Percentiles rank a stretch among this genome's conserved stretches.
These are phyloP conservation scores for Hirschfeldia incana DNA, from an alignment of 345 rosid species.

Conservation along the genomic window DNA sequence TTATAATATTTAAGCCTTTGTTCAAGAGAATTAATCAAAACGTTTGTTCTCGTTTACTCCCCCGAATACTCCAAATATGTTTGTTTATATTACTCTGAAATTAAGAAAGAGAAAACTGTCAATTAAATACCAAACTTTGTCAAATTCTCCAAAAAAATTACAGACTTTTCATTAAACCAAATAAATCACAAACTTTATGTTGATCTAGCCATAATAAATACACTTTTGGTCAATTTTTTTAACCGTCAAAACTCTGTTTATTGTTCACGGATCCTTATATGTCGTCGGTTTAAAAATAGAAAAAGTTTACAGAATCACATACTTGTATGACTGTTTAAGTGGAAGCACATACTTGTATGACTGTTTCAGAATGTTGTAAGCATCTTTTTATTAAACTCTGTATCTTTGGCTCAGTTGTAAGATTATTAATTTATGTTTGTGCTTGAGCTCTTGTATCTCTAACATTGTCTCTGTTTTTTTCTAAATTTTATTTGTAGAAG, in stretches of 20 bases:
- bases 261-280: too few relatives aligned
- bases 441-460: too few relatives aligned
- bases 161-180: too few relatives aligned
- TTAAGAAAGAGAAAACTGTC: neutral
- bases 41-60: neutral
- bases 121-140: too few relatives aligned
- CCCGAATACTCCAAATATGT: conserved; percentile 10
- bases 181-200: too few relatives aligned
- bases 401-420: neutral
- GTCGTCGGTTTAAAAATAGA: too few relatives aligned
- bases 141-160: too few relatives aligned
- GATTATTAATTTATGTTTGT: too few relatives aligned
- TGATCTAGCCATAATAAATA: too few relatives aligned
- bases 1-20: neutral
- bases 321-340: neutral
- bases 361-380: neutral
- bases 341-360: neutral
- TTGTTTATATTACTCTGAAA: conserved; percentile 3
- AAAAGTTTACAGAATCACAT: too few relatives aligned
- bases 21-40: neutral
- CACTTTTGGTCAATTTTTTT: too few relatives aligned
- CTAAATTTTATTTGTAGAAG: neutral
- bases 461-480: neutral
- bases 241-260: too few relatives aligned
- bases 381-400: neutral